A percentile compares a stretch with the other conserved stretches of the same genome.
Conservation (phyloP, 2,329 filamentous ascomycete genomes). For the Pestalotiopsis sp. region DNA sequence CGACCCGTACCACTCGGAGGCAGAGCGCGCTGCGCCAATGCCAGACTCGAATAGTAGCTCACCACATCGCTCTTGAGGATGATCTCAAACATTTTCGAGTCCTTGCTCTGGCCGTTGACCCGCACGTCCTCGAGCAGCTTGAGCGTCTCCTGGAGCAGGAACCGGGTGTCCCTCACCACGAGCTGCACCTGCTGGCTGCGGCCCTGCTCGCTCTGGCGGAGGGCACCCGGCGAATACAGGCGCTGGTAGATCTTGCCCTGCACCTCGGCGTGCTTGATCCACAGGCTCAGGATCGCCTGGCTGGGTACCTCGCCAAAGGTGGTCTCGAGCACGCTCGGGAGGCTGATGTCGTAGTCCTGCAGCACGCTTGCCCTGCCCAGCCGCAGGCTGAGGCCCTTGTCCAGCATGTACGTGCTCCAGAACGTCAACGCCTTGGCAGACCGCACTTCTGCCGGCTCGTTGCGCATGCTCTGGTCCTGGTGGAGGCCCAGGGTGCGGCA, state of each 20-base stretch:
- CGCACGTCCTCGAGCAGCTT: slow-evolving; percentile 27
- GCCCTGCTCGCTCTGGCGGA: slow-evolving; percentile 35
- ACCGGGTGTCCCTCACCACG: slow-evolving; percentile 34
- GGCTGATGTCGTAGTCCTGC: slow-evolving; percentile 59
- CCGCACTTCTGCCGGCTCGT: slow-evolving; percentile 27
- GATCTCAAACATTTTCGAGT: slow-evolving; percentile 34
- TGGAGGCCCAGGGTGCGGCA: slow-evolving; percentile 35
- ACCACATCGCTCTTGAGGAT: slow-evolving; percentile 44
- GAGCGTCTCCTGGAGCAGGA: slow-evolving; percentile 31
- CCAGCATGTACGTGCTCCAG: slow-evolving; percentile 60
- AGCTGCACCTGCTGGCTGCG: slow-evolving; percentile 36
- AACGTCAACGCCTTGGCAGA: slow-evolving; percentile 48
- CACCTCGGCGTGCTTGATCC: slow-evolving; percentile 55
- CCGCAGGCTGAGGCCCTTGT: slow-evolving; percentile 57
- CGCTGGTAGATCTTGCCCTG: slow-evolving; percentile 60
- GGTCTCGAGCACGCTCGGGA: slow-evolving; percentile 33
- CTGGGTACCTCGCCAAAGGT: slow-evolving; percentile 37
- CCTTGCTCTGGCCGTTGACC: slow-evolving; percentile 17
- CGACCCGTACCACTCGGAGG: slow-evolving; percentile 29
- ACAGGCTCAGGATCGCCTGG: slow-evolving; percentile 44
- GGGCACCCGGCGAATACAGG: slow-evolving; percentile 49
- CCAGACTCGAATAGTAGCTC: slow-evolving; percentile 41
- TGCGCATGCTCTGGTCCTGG: slow-evolving; percentile 26
- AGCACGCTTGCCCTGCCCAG: slow-evolving; percentile 56
- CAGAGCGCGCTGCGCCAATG: slow-evolving; percentile 46